Base-by-base conservation (phyloP, 2,329 filamentous ascomycete species). In the Diplodia mutila region DNA sequence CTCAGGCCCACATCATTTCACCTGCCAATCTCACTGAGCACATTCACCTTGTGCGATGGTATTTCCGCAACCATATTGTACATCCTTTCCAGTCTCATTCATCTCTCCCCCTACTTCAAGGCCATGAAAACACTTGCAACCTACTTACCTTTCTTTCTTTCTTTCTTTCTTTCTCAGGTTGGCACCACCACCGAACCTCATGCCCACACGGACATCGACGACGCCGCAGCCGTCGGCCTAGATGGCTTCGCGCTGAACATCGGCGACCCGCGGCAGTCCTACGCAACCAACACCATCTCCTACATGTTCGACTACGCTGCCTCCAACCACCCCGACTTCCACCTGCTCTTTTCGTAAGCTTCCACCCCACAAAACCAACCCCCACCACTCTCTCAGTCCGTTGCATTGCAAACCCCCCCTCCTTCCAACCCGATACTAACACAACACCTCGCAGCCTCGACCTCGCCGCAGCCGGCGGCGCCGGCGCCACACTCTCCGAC, bases 211-310 rank as follows among this genome's bases (percentile, higher is more conserved):
- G 63, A 65, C 23, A 55, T 65, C 69, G n/a, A 27, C 2, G 23
- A 25, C 3, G 63, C 63, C 12, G 23, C 34, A 16, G 48, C 63
- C 34, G 32, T 49, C 63, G 34, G 49, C 21, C 49, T 65, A 16
- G 49, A 54, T 16, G 63, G 49, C n/a, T 55, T 65, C 49, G 52
- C 32, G 21, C 63, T 65, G 25, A 65, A 65, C 32, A 65, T 57
- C 49, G 63, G 49, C 16, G 63, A 53, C 49, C 49, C 59, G 2
- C 59, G 59, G n/a, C 46, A 34, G 12, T 34, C 59, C 29, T 63
- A 25, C 46, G 59, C 48, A n/a, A 63, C 59, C 46, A 6, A 34
- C 27, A 39, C 59, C 27, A 27, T 63, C n/a, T 34, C 59, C 9
- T 21, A n/a, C 27, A 29, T 63, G 16, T 63, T 63, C 27, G 39